Evolutionary conservation across 352 stramenopile genomes (phyloP), one percentile per base, ranked within the genome.

Genomic region (Globisporangium perplexum): DNA sequence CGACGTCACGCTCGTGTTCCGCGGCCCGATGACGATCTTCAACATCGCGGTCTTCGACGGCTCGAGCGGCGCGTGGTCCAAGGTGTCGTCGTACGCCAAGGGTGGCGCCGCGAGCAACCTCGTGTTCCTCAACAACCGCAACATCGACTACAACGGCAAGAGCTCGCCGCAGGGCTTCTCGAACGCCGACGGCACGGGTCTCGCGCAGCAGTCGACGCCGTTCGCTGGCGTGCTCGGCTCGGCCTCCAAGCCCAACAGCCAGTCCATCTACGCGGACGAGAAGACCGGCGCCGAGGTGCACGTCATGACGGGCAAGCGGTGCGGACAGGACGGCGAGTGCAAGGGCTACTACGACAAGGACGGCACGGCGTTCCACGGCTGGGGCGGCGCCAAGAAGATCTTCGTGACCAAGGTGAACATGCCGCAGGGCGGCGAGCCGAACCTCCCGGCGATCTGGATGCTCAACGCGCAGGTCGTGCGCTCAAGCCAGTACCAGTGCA

Each of bases 101-200:
- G 69, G 63, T 18, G 77, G 71, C 46, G 58, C 60, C 1, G 55
- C 70, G 11, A 66, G 60, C 48, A 92, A 92, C 69, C 66, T 92
- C 59, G 81, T 92, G 22, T 92, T 90, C 66, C 43, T 92, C 10
- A 92, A 92, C 77, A 92, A 92, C 68, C 65, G 72, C 65, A 90
- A 92, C 73, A 65, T 88, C 30, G 74, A 92, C 67, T 90, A 81
- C 59, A 57, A 30, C 17, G 80, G 80, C 31, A 60, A 65, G 31
- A 65, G 60, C 30, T 77, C 74, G 2, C 81, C 81, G 8, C 69
- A 88, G 62, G 74, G 78, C 14, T 92, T 83, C 59, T 72, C 74
- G 15, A 65, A 68, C 23, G 59, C 60, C 5, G 69, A 92, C 41
- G 82, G 82, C 47, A 74, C 60, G 35, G 70, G 70, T 33, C 63